Conservation (phyloP, 2,329 filamentous ascomycete species). For the Alternaria sp. region DNA sequence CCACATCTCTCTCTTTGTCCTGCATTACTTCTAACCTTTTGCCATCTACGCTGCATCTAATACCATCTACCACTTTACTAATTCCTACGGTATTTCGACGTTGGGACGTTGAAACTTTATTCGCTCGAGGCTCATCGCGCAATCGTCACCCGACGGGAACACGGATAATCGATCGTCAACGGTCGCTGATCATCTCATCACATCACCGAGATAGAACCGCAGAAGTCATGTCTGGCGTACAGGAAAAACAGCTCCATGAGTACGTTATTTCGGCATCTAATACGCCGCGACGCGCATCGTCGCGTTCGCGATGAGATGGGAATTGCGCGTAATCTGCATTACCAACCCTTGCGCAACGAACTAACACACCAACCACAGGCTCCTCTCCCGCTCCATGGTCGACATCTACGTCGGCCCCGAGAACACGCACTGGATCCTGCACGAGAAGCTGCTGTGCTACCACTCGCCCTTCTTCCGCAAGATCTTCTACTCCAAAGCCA, state of each 20-base stretch:
- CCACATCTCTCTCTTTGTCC: constrained; percentile 3
- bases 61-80: background rate
- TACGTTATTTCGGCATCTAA: constrained; percentile 16
- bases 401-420: constrained; percentile 62
- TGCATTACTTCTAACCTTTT: background rate
- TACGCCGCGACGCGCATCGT: background rate
- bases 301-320: background rate
- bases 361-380: constrained; percentile 42
- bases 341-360: background rate
- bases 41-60: background rate
- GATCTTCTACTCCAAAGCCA: constrained; percentile 54
- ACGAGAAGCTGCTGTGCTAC: constrained; percentile 63
- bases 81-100: background rate
- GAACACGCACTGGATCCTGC: constrained; percentile 62
- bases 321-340: background rate
- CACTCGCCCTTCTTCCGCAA: constrained; percentile 61
- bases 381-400: constrained; percentile 61
- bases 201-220: background rate
- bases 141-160: background rate
- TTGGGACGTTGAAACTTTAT: background rate
- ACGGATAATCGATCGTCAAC: constrained; percentile 6
- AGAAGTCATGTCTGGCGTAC: constrained; percentile 29
- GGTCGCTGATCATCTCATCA: background rate
- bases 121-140: background rate
- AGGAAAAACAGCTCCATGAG: constrained; percentile 46